Conservation (phyloP, 2,329 filamentous ascomycete species). For the Fusarium secorum region DNA sequence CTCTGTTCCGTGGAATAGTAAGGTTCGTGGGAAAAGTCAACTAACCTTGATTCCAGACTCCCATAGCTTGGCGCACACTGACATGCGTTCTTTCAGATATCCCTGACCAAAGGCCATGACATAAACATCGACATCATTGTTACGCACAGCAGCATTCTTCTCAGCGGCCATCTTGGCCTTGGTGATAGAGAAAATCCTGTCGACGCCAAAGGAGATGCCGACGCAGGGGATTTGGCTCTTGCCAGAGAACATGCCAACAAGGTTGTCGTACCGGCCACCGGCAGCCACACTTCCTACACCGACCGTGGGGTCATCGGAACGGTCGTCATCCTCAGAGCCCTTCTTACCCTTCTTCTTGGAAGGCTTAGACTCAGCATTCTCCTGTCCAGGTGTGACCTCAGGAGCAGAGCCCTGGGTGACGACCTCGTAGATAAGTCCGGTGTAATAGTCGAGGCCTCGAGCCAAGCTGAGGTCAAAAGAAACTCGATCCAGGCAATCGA, state of each 20-base stretch:
- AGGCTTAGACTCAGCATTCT: slow-evolving; percentile 48
- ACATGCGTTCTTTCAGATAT: slow-evolving; percentile 85
- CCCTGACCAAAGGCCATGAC: slow-evolving; percentile 95
- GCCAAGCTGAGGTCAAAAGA: slow-evolving; percentile 92
- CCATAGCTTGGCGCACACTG: slow-evolving; percentile 79
- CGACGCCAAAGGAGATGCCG: slow-evolving; percentile 87
- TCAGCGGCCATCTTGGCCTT: slow-evolving; percentile 75
- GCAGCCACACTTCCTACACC: slow-evolving; percentile 89
- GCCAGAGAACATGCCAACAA: slow-evolving; percentile 92
- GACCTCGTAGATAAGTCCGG: slow-evolving; percentile 89
- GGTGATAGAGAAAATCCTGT: slow-evolving; percentile 92
- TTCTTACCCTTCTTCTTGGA: slow-evolving; percentile 61
- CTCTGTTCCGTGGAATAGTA: slow-evolving; percentile 18
- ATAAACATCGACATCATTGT: slow-evolving; percentile 85
- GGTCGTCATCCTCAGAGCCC: slow-evolving; percentile 66
- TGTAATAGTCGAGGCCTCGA: slow-evolving; percentile 92
- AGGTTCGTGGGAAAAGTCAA: background rate
- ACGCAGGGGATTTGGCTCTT: slow-evolving; percentile 76
- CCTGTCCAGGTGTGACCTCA: slow-evolving; percentile 49
- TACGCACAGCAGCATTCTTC: slow-evolving; percentile 57
- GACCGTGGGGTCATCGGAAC: slow-evolving; percentile 79
- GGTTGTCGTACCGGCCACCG: slow-evolving; percentile 89
- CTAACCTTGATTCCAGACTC: slow-evolving; percentile 82
- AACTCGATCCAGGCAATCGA: slow-evolving; percentile 74
- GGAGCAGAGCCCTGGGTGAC: slow-evolving; percentile 80